These are phyloP conservation scores for Kodamaea kakaduensis DNA, from an alignment of 805 yeast genomes.

Conservation along the genomic window DNA sequence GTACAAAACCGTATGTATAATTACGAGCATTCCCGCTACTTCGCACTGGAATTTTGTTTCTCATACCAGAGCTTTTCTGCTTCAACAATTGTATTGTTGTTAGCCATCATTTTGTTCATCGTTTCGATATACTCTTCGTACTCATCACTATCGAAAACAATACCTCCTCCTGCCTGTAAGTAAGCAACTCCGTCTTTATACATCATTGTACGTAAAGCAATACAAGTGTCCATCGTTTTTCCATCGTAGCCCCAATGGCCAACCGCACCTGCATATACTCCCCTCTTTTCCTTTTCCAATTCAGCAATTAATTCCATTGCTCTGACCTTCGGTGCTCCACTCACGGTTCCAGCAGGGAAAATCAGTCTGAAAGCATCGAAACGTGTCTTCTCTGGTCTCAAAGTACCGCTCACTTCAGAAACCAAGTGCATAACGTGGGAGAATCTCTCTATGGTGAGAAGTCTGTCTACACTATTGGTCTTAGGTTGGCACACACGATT, in stretches of 20 bases:
- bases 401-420: slow-evolving; percentile 88
- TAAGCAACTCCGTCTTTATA: slow-evolving; percentile 86
- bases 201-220: slow-evolving; percentile 96
- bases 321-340: slow-evolving; percentile 96
- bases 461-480: slow-evolving; percentile 80
- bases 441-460: slow-evolving; percentile 86
- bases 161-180: slow-evolving; percentile 98
- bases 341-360: slow-evolving; percentile 98
- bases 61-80: slow-evolving; percentile 79
- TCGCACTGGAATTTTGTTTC: slow-evolving; percentile 1
- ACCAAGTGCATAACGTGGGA: slow-evolving; percentile 97
- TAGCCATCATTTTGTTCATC: slow-evolving; percentile 95
- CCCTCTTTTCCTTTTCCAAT: slow-evolving; percentile 87
- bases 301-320: slow-evolving; percentile 95
- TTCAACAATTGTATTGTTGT: slow-evolving; percentile 82
- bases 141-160: slow-evolving; percentile 92
- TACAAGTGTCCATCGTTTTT: slow-evolving; percentile 94
- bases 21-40: background rate
- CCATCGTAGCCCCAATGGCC: slow-evolving; percentile 98
- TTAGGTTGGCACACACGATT: slow-evolving; percentile 90
- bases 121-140: slow-evolving; percentile 95
- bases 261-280: slow-evolving; percentile 98
- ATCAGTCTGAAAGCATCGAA: slow-evolving; percentile 97
- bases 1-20: background rate
- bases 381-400: slow-evolving; percentile 78